Percentiles rank a stretch among this genome's conserved stretches.
These are phyloP conservation scores for Ustilago lituana DNA, from an alignment of 1,284 basidiomycete species.

Conservation along the genomic window DNA sequence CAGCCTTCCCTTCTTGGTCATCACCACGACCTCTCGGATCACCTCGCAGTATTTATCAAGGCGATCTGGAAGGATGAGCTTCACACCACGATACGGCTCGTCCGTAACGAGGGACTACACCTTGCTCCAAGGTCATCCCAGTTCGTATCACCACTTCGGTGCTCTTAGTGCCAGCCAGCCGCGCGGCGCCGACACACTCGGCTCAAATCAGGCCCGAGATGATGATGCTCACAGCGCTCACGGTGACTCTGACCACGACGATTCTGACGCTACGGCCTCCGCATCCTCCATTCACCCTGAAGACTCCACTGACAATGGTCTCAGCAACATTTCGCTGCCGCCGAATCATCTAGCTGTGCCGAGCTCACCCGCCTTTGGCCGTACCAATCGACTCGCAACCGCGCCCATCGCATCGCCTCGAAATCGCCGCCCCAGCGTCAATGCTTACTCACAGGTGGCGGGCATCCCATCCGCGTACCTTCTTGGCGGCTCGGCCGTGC, in stretches of 20 bases:
- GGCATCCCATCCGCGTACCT: slow-evolving; percentile 49
- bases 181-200: slow-evolving; percentile 3
- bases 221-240: slow-evolving; percentile 6
- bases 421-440: slow-evolving; percentile 36
- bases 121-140: slow-evolving; percentile 43
- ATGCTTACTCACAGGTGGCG: slow-evolving; percentile 41
- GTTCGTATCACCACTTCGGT: slow-evolving; percentile 46
- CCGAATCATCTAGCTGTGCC: slow-evolving; percentile 16
- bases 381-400: slow-evolving; percentile 22
- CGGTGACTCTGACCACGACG: slow-evolving; percentile 17
- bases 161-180: slow-evolving; percentile 13
- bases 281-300: slow-evolving; percentile 26
- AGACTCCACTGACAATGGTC: slow-evolving; percentile 23
- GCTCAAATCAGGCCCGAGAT: slow-evolving; percentile 1
- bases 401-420: slow-evolving; percentile 32
- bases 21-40: not conserved
- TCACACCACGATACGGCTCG: slow-evolving; percentile 48
- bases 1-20: not conserved
- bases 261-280: slow-evolving; percentile 12
- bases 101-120: slow-evolving; percentile 49
- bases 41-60: not conserved
- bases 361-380: slow-evolving; percentile 29
- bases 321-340: slow-evolving; percentile 45
- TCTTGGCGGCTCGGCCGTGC: slow-evolving; percentile 42
- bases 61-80: slow-evolving; percentile 28